Conservation (phyloP, 2,329 filamentous ascomycete genomes). For the Hymenoscyphus salicellus region DNA sequence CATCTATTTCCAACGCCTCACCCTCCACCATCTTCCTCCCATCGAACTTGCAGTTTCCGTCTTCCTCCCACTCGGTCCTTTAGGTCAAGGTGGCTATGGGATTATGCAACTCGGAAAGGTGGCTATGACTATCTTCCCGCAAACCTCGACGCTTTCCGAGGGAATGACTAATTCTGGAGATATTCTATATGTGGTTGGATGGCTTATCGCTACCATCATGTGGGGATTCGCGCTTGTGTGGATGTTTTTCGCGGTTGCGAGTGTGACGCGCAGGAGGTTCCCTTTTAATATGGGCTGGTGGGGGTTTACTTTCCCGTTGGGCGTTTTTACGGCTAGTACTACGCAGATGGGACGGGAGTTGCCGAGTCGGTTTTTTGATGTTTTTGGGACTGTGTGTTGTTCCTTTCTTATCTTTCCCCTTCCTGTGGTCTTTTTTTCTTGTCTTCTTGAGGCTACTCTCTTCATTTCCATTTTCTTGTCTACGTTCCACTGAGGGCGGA, state of each 20-base stretch:
- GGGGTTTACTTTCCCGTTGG: conserved; percentile 59
- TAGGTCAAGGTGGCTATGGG: conserved; percentile 64
- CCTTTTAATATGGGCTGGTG: conserved; percentile 64
- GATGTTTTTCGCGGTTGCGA: conserved; percentile 53
- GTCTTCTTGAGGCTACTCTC: not conserved
- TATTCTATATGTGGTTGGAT: conserved; percentile 57
- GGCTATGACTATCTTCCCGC: conserved; percentile 42
- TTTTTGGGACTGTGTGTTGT: conserved; percentile 50
- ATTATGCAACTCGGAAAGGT: conserved; percentile 44
- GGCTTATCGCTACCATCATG: conserved; percentile 51
- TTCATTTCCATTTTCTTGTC: too few species aligned
- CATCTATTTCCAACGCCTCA: conserved; percentile 68
- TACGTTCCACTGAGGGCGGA: not conserved
- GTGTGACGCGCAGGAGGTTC: conserved; percentile 45
- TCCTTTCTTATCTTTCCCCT: conserved; percentile 25
- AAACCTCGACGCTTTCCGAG: conserved; percentile 34
- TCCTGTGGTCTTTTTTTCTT: not conserved
- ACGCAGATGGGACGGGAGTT: conserved; percentile 49
- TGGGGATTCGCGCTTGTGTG: conserved; percentile 56
- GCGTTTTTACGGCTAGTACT: conserved; percentile 52
- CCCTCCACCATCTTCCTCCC: conserved; percentile 63
- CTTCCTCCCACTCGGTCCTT: conserved; percentile 64
- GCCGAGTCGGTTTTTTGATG: conserved; percentile 52
- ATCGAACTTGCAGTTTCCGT: conserved; percentile 65
- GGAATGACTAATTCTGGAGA: conserved; percentile 44